Evolutionary conservation across 2,329 filamentous ascomycete genomes (phyloP).

Genomic region (Clonostachys byssicola): DNA sequence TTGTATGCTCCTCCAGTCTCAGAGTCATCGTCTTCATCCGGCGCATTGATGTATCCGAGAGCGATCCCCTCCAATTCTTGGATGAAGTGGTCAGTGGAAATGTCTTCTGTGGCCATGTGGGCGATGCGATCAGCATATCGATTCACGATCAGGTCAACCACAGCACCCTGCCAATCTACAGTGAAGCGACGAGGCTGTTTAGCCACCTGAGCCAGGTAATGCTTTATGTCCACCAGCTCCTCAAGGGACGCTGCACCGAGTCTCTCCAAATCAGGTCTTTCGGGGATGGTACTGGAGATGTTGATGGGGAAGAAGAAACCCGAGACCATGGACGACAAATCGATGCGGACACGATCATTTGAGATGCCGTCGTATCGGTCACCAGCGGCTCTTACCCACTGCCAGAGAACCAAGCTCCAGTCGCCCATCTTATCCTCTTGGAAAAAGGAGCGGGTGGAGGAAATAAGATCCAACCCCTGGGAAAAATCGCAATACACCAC

Average conservation of each 20-base stretch:
- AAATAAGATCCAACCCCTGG: constrained; percentile 30
- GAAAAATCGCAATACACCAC: constrained; percentile 63
- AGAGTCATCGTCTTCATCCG: constrained; percentile 3
- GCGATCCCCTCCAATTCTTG: constrained; percentile 30
- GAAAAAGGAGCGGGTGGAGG: constrained; percentile 16
- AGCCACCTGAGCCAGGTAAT: constrained; percentile 38
- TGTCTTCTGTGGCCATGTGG: constrained; percentile 23
- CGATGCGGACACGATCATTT: constrained; percentile 31
- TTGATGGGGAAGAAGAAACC: constrained; percentile 47
- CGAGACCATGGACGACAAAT: constrained; percentile 47
- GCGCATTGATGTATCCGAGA: constrained; percentile 37
- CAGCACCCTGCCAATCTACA: constrained; percentile 57
- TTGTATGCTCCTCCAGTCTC: constrained; percentile 10
- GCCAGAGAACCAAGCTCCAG: constrained; percentile 22
- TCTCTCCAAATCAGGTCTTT: constrained; percentile 24
- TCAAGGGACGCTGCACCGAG: constrained; percentile 16
- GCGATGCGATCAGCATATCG: constrained; percentile 55
- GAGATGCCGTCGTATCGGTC: constrained; percentile 42
- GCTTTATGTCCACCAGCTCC: constrained; percentile 27
- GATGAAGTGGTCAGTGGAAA: constrained; percentile 20
- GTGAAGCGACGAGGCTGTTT: constrained; percentile 17
- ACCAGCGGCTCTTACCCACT: constrained; percentile 33
- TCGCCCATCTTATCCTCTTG: constrained; percentile 8
- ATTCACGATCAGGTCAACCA: constrained; percentile 61
- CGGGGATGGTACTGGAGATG: constrained; percentile 33